Percentiles rank a stretch among this genome's conserved stretches.
These are phyloP conservation scores for Tulasnella sp. DNA, from an alignment of 768 basidiomycete genomes.

Conservation along the genomic window DNA sequence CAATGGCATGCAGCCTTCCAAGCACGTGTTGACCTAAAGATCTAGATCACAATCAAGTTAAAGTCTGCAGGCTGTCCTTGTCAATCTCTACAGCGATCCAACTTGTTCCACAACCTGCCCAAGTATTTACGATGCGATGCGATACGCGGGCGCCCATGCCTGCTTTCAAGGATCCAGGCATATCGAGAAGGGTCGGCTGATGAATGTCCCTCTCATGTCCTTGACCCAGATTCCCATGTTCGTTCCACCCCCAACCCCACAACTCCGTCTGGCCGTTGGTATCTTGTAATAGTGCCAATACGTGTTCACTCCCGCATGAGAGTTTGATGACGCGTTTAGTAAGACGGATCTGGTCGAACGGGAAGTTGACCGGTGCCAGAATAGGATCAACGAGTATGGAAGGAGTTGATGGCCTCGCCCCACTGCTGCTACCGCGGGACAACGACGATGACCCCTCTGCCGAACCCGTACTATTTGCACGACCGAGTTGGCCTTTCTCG, in stretches of 20 bases:
- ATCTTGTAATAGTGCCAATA: slow-evolving; percentile 33
- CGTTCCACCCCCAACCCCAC: slow-evolving; percentile 97
- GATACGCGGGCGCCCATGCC: neutral
- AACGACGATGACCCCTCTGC: neutral
- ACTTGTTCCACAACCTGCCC: slow-evolving; percentile 46
- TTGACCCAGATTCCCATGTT: slow-evolving; percentile 85
- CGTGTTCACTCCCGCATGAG: slow-evolving; percentile 80
- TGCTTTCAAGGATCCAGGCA: neutral
- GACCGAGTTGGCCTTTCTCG: slow-evolving; percentile 57
- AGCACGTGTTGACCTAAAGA: too few species aligned
- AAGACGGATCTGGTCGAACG: slow-evolving; percentile 19
- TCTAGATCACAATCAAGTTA: too few species aligned
- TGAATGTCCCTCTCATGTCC: slow-evolving; percentile 47
- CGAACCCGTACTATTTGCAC: slow-evolving; percentile 17
- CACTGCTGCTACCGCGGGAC: too few species aligned
- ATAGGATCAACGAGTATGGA: slow-evolving; percentile 24
- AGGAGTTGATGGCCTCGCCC: slow-evolving; percentile 2
- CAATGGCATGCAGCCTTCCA: too few species aligned
- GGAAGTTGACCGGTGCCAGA: slow-evolving; percentile 28
- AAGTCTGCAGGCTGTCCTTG: too few species aligned
- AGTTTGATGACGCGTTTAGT: slow-evolving; percentile 25
- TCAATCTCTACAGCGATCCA: slow-evolving; percentile 31
- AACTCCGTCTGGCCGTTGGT: slow-evolving; percentile 32
- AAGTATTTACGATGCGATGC: slow-evolving; percentile 24
- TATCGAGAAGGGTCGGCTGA: slow-evolving; percentile 30